Conservation (phyloP, 345 rosid genomes). For the Acer campestre region DNA sequence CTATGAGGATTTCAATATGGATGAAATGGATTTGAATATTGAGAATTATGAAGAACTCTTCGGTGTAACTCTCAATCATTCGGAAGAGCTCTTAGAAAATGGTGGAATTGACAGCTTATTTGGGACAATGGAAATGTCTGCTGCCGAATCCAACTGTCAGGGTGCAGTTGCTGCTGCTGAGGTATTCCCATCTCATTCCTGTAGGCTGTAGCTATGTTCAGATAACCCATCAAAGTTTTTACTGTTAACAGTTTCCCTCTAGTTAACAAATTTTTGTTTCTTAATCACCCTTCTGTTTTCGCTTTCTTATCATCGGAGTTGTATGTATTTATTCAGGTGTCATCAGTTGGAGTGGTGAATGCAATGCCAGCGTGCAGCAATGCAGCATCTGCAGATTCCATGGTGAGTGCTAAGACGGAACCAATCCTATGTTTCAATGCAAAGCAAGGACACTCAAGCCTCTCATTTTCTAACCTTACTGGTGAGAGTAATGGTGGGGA, state of each 20-base stretch:
- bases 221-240: too few species aligned
- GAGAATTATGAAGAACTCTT: constrained; percentile 98
- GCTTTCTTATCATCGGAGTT: constrained; percentile 14
- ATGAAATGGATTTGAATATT: constrained; percentile 79
- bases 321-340: constrained; percentile 40
- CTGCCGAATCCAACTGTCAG: constrained; percentile 57
- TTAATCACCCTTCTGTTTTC: not conserved
- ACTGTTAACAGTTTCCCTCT: too few species aligned
- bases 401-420: constrained; percentile 90
- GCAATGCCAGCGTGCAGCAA: constrained; percentile 65
- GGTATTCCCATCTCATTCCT: constrained; percentile 51
- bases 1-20: constrained; percentile 67
- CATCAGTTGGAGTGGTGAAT: constrained; percentile 53
- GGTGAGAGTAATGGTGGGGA: constrained; percentile 82
- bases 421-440: constrained; percentile 62
- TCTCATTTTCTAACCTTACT: constrained; percentile 91
- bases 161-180: constrained; percentile 61
- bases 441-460: constrained; percentile 61
- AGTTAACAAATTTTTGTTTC: not conserved
- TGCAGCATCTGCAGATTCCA: constrained; percentile 81
- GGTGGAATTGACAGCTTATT: constrained; percentile 90
- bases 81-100: constrained; percentile 79
- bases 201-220: too few species aligned
- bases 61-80: constrained; percentile 71
- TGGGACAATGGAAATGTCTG: constrained; percentile 55